Conservation (phyloP, 1,139 yeast species). For the Candida tunisiensis region DNA sequence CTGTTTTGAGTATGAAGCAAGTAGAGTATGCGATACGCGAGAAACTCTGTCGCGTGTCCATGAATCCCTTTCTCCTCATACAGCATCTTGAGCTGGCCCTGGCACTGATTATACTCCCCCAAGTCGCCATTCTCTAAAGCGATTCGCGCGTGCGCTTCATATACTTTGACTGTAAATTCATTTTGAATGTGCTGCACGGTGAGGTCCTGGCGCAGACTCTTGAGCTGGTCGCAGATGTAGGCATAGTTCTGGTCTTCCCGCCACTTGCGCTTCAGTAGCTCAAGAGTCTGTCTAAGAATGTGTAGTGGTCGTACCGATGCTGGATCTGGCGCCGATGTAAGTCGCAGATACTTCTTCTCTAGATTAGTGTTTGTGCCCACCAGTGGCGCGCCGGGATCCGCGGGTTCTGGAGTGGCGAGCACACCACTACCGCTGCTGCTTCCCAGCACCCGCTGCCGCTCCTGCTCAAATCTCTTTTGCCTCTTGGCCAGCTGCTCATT, state of each 20-base stretch:
- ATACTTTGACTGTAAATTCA: constrained; percentile 61
- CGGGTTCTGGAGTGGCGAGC: too few relatives aligned
- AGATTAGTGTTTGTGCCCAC: constrained; percentile 49
- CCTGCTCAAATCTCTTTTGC: constrained; percentile 34
- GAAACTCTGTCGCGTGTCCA: constrained; percentile 39
- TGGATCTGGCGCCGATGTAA: constrained; percentile 90
- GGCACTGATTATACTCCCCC: constrained; percentile 94
- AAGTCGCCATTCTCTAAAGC: constrained; percentile 71
- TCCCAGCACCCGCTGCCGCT: constrained; percentile 1
- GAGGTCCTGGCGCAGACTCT: constrained; percentile 81
- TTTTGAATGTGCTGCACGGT: constrained; percentile 82
- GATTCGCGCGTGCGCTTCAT: constrained; percentile 76
- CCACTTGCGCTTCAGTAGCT: constrained; percentile 38
- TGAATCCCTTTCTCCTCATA: constrained; percentile 28
- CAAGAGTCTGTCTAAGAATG: constrained; percentile 42
- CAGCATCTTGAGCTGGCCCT: constrained; percentile 49
- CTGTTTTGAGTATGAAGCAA: constrained; percentile 59
- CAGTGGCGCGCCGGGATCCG: too few relatives aligned
- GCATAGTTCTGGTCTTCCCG: constrained; percentile 39
- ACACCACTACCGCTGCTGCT: not conserved
- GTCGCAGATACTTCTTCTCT: constrained; percentile 65
- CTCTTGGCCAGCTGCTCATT: constrained; percentile 27
- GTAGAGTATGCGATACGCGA: constrained; percentile 63
- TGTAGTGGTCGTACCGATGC: constrained; percentile 57
- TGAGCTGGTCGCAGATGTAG: constrained; percentile 77